Base-by-base conservation (phyloP, 257 asterid species). In the Fraxinus anomala region DNA sequence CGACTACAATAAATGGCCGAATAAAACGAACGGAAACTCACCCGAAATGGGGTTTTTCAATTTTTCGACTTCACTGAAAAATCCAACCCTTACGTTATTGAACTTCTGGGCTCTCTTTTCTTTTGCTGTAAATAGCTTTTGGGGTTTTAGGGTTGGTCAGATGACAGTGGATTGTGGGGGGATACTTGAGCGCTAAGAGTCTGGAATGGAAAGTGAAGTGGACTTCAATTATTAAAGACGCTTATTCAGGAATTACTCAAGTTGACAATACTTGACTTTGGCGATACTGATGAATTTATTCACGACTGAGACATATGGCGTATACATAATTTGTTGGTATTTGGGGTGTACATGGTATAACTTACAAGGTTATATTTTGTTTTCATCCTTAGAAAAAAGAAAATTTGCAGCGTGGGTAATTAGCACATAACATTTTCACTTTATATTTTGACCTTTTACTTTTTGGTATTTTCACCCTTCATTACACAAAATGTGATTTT, bases 131-230 rank as follows among this genome's bases (percentile, higher is more conserved):
- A 33, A 39, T 40, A 21, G 17, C 56, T 67, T 49, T 16, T 83
- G 10, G 73, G 54, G 78, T 69, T 77, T 83, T 86, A 86, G 91
- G 92, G 94, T 81, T 88, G 82, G 28, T n/a, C 59, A 70, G 76
- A 51, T 26, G 73, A 17, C 76, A 44, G 79, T 73, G 7, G 68
- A 75, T 73, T 31, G 70, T 42, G 82, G 83, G 78, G 56, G 40
- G 33, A 30, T 30, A 30, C 36, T 33, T 33, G 76, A 81, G 88
- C 85, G 33, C 77, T 84, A 42, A 77, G 65, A 77, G 76, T 83
- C 31, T 31, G 67, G 84, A 83, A 77, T 75, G 91, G 84, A 88
- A 86, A 91, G 89, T 87, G 85, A 56, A 56, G 30, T 72, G 56
- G 71, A 8, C 28, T 26, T n/a, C 61, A 10, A 68, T 73, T 9